Evolutionary conservation across 2,329 filamentous ascomycete genomes (phyloP).

Genomic region (Fonsecaea multimorphosa): DNA sequence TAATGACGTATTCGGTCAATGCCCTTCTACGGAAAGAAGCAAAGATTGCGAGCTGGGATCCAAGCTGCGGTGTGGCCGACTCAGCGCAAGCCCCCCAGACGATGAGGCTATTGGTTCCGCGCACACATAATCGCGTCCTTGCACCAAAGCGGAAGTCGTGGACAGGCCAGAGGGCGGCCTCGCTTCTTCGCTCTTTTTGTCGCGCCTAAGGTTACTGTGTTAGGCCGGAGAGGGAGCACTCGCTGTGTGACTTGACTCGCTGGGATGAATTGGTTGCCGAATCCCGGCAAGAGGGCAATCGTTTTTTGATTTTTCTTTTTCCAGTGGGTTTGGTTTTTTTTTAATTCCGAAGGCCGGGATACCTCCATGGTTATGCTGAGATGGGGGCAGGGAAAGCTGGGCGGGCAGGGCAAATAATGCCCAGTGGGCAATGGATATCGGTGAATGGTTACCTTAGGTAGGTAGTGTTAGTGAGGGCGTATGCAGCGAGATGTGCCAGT

Average conservation of each 20-base stretch:
- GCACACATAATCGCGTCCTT: constrained; percentile 17
- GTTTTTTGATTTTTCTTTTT: constrained; percentile 1
- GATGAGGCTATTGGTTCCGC: constrained; percentile 4
- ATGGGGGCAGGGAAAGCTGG: background rate
- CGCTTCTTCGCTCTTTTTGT: constrained; percentile 15
- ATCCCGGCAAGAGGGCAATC: constrained; percentile 1
- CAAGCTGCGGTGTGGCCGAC: constrained; percentile 1
- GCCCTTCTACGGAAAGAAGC: background rate
- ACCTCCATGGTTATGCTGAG: background rate
- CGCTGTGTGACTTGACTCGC: background rate
- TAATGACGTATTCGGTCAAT: background rate
- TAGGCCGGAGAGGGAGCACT: background rate
- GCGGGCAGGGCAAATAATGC: background rate
- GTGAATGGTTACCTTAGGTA: too few species aligned
- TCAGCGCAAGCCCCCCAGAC: background rate
- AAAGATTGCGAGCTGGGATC: constrained; percentile 1
- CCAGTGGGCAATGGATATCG: too few species aligned
- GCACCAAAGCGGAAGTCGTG: constrained; percentile 19
- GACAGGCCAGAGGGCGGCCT: constrained; percentile 2
- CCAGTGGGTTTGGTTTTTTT: background rate
- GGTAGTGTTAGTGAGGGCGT: background rate
- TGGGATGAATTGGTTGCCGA: background rate
- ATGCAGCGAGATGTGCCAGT: constrained; percentile 14
- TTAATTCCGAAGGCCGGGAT: constrained; percentile 12
- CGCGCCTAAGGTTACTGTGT: constrained; percentile 16